Evolutionary conservation across 345 rosid genomes (phyloP).

Genomic region (Turnera subulata): DNA sequence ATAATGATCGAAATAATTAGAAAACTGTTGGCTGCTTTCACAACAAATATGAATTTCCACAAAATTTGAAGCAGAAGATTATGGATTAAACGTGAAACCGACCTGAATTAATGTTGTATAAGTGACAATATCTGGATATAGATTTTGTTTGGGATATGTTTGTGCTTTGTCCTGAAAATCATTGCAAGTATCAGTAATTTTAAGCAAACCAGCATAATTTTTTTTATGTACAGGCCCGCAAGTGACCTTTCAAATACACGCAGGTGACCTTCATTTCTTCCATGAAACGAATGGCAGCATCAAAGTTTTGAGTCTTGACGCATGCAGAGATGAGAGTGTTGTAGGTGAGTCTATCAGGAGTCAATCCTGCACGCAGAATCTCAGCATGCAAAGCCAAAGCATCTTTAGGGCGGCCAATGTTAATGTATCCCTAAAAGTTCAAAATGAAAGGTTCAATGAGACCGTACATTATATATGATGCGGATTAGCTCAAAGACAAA

Average conservation of each 20-base stretch:
- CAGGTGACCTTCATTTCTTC: conserved; percentile 73
- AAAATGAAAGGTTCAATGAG: neutral
- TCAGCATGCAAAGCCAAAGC: conserved; percentile 49
- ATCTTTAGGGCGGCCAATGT: conserved; percentile 46
- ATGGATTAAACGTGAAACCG: conserved; percentile 7
- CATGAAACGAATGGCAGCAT: conserved; percentile 56
- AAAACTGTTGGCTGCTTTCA: too few species aligned
- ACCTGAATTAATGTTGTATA: conserved; percentile 66
- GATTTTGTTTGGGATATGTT: conserved; percentile 19
- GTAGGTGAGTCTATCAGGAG: conserved; percentile 63
- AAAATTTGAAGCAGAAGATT: neutral
- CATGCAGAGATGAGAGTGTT: conserved; percentile 61
- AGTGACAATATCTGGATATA: conserved; percentile 58
- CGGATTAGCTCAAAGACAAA: neutral
- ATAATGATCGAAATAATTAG: too few species aligned
- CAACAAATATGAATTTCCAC: too few species aligned
- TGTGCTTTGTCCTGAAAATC: conserved; percentile 47
- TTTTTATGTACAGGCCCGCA: conserved; percentile 40
- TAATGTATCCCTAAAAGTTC: conserved; percentile 51
- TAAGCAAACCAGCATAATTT: conserved; percentile 15
- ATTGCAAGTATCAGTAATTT: conserved; percentile 7
- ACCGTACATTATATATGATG: neutral
- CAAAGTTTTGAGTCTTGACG: conserved; percentile 45
- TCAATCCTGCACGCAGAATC: conserved; percentile 43
- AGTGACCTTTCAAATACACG: conserved; percentile 49